Percentiles rank a stretch among this genome's conserved stretches.
Evolutionary conservation across 2,329 filamentous ascomycete species (phyloP).

Genomic region (Celoporthe dispersa): DNA sequence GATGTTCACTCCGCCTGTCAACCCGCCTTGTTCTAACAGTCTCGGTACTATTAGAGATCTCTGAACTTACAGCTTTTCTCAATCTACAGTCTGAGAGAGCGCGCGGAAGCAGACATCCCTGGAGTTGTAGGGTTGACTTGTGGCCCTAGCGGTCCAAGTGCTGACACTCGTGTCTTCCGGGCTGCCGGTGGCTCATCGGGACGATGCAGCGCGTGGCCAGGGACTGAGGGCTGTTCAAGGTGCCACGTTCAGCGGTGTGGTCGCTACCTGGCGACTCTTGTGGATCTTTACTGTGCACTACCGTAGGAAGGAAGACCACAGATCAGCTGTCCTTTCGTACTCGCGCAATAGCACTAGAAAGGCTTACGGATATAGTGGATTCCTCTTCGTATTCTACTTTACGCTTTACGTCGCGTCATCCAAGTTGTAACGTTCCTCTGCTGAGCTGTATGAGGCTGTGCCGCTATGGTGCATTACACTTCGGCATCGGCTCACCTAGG

Average conservation of each 20-base stretch:
- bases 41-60: background rate
- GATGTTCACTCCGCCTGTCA: background rate
- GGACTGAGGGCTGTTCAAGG: background rate
- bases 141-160: background rate
- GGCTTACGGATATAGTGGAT: background rate
- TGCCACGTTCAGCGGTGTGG: background rate
- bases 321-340: background rate
- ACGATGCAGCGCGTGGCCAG: background rate
- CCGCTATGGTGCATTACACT: background rate
- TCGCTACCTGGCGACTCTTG: background rate
- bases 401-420: background rate
- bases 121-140: background rate
- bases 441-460: background rate
- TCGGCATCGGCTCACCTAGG: background rate
- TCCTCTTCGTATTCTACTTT: background rate
- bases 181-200: background rate
- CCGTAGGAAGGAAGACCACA: background rate
- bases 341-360: background rate
- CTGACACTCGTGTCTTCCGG: background rate
- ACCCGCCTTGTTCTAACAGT: background rate
- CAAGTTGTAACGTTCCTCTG: background rate
- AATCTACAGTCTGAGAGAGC: background rate
- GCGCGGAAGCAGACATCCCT: background rate
- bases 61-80: no score
- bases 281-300: background rate